Conservation (phyloP, 495 filamentous ascomycete species). For the Tuber borchii region DNA sequence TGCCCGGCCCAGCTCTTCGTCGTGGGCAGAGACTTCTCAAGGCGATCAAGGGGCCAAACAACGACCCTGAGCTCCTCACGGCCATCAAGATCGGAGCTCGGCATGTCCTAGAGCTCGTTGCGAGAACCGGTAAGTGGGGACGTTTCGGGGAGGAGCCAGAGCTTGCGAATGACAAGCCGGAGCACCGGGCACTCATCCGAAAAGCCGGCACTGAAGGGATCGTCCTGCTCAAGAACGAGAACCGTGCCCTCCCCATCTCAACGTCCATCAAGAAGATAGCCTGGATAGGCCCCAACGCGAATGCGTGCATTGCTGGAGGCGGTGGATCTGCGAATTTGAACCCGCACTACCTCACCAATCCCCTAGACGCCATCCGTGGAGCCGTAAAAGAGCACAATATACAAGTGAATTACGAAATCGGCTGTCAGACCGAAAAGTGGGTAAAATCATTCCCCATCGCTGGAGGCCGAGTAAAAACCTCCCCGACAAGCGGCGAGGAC, state of each 20-base stretch:
- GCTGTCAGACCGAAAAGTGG: constrained; percentile 59
- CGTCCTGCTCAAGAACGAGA: constrained; percentile 61
- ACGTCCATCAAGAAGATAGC: constrained; percentile 56
- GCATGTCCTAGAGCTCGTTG: constrained; percentile 62
- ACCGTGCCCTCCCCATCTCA: constrained; percentile 58
- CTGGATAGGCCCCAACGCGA: constrained; percentile 76
- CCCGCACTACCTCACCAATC: constrained; percentile 66
- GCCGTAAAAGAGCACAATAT: constrained; percentile 43
- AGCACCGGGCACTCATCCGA: constrained; percentile 50
- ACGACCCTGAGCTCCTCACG: constrained; percentile 45
- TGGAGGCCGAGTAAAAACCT: constrained; percentile 43
- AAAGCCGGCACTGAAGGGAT: constrained; percentile 52
- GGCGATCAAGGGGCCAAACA: constrained; percentile 54
- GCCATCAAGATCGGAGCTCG: constrained; percentile 52
- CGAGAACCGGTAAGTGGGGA: constrained; percentile 55
- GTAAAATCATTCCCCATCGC: constrained; percentile 54
- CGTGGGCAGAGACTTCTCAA: constrained; percentile 56
- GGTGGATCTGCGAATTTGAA: constrained; percentile 72
- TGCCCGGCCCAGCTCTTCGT: constrained; percentile 54
- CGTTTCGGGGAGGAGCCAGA: constrained; percentile 51
- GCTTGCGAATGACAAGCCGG: constrained; percentile 48
- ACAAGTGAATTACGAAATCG: constrained; percentile 48
- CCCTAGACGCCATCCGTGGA: constrained; percentile 50
- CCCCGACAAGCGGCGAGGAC: constrained; percentile 49
- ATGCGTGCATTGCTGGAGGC: constrained; percentile 66